Conservation (phyloP, 2,329 filamentous ascomycete genomes). For the Monosporascus sp. region DNA sequence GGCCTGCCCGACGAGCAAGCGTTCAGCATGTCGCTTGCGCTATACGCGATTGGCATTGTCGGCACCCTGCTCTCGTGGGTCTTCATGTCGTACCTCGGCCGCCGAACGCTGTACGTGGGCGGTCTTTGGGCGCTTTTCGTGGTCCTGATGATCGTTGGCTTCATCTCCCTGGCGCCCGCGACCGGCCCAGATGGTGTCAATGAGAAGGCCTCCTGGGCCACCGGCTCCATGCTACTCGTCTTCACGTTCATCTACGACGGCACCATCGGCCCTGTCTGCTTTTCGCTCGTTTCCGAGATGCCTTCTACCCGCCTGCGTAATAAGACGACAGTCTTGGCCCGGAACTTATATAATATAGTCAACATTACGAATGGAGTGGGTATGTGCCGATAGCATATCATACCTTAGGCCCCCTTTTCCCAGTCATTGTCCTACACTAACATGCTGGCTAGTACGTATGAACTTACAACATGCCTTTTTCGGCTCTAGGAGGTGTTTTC, state of each 20-base stretch:
- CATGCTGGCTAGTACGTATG: neutral
- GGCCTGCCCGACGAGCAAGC: constrained; percentile 15
- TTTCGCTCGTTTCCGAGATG: constrained; percentile 36
- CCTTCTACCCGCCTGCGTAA: constrained; percentile 33
- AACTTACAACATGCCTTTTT: neutral
- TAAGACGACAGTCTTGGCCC: constrained; percentile 33
- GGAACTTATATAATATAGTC: constrained; percentile 33
- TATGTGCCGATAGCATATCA: neutral
- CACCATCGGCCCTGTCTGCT: constrained; percentile 37
- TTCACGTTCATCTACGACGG: constrained; percentile 35
- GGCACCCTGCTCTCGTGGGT: constrained; percentile 33
- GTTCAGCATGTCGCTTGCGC: constrained; percentile 23
- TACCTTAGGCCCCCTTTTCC: neutral
- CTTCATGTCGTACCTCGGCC: constrained; percentile 27
- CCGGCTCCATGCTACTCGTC: constrained; percentile 32
- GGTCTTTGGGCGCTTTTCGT: constrained; percentile 30
- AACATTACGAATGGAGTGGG: constrained; percentile 28
- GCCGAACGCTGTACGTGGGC: constrained; percentile 28
- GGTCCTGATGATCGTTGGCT: constrained; percentile 28
- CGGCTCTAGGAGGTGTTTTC: no score
- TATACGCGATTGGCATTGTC: constrained; percentile 28
- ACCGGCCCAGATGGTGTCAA: neutral
- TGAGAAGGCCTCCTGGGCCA: constrained; percentile 11
- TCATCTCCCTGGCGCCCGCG: constrained; percentile 25
- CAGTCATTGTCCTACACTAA: neutral